These are phyloP conservation scores for Spergularia marina DNA, from an alignment of 148 eudicot genomes.

Conservation along the genomic window DNA sequence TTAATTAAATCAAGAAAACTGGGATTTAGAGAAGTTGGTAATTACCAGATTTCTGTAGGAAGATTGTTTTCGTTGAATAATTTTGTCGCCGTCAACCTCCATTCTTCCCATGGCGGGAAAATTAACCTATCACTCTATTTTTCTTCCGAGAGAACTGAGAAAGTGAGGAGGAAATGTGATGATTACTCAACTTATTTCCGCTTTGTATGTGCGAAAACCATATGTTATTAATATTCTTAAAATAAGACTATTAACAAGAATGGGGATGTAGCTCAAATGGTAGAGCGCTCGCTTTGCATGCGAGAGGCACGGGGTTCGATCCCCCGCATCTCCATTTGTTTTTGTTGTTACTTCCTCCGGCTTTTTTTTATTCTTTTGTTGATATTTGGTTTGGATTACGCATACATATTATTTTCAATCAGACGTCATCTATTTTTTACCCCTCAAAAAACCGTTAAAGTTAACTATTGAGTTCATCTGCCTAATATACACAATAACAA, in stretches of 20 bases:
- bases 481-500: too few species aligned
- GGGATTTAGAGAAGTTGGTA: not conserved
- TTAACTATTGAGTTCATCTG: too few species aligned
- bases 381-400: not conserved
- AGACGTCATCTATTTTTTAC: not conserved
- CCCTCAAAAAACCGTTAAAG: too few species aligned
- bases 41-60: conserved; percentile 53
- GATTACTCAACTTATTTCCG: too few species aligned
- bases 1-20: not conserved
- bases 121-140: not conserved
- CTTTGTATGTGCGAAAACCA: too few species aligned
- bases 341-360: too few species aligned
- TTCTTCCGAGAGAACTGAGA: not conserved
- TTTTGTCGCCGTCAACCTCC: conserved; percentile 51
- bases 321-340: conserved; percentile 71
- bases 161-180: too few species aligned
- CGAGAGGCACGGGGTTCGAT: conserved; percentile 86
- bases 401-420: not conserved
- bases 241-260: too few species aligned
- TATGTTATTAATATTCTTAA: too few species aligned
- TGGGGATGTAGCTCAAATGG: conserved; percentile 81
- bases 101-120: conserved; percentile 61
- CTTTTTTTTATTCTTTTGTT: not conserved
- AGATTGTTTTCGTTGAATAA: conserved; percentile 58
- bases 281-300: conserved; percentile 81